Base-by-base conservation (phyloP, 2,329 filamentous ascomycete species). In the Teratosphaeria viscida region DNA sequence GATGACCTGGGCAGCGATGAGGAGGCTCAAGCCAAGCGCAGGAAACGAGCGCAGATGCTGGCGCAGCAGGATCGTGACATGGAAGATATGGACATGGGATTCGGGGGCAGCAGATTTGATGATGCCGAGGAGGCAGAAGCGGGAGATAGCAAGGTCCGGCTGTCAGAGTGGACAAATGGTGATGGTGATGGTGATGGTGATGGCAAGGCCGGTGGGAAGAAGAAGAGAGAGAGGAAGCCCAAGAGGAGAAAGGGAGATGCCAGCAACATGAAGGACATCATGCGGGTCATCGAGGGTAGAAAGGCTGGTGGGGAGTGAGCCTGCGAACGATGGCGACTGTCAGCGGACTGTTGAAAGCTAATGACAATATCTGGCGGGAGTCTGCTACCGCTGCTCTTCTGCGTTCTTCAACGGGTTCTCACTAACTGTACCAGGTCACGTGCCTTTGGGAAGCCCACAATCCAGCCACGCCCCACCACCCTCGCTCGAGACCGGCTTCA, bases 71-170 rank as follows among this genome's bases (percentile, higher is more conserved):
- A 89, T 65, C 83, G 92, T 55, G 92, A 97, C 71, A 85, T 91
- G 55, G 86, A 92, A 60, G 92, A 99, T 74, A 82, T 99, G 76
- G 94, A 99, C 70, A 84, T 97, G 79, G 92, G 92, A 61, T 97
- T 99, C 70, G 94, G 94, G 37, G 89, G 86, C 23, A 94, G 88
- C 69, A 82, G 92, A 32, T 87, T 90, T 68, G 91, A 89, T 58
- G 94, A 96, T 68, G 91, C 92, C 56, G 92, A 92, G 61, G 92
- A 95, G 64, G 82, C 87, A 64, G 89, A 91, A 49, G 71, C 77
- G 75, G 71, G 65, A 11, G 66, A 79, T 11, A 71, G 78, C 52
- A 85, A 82, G 65, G 76, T 90, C 63, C 89, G 88, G 75, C 73
- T 92, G 58, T 85, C 83, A 47, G 77, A 84, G 67, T 89, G 89